Base-by-base conservation (phyloP, 345 rosid species). In the Eucalyptus fibrosa region DNA sequence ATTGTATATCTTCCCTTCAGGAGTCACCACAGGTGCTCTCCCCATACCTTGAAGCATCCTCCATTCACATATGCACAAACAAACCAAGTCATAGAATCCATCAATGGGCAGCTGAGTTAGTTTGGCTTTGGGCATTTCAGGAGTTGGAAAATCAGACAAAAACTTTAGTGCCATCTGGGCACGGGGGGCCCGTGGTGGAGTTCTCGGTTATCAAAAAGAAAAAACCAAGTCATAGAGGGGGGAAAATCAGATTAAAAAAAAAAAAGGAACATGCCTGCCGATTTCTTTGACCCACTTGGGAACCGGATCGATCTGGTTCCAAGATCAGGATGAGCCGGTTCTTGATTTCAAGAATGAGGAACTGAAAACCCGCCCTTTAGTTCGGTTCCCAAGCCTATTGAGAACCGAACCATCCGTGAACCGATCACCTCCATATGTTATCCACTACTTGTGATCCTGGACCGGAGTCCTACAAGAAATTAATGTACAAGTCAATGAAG, bases 1-100 rank as follows among this genome's bases (percentile, higher is more conserved):
- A 91, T 95, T 95, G 87, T 98, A 96, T 94, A 95, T 92, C 96
- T 91, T 96, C 90, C 99, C 99, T 93, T 98, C 97, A 13, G 96
- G 98, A 92, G 88, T 91, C 93, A 95, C 95, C 90, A 94, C 92
- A 92, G 94, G 96, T 90, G 96, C 55, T 94, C 98, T 96, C 92
- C 99, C 99, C 99, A 97, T 98, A 82, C 90, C 90, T 37, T 40
- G 91, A 45, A 88, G 30, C 7, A 28, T 28, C 87, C 88, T 34
- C 90, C n/a, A 32, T 32, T 11, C 45, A 18, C 45, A 1, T 40
- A 19, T 77, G 83, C 83, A 77, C 47, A 37, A 37, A 77, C 28
- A 72, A 2, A 3, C 83, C 81, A 18, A 72, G 45, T 5, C 44
- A 34, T 51, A 69, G 23, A 9, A 10, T 45, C 49, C 4, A 45